Base-by-base conservation (phyloP, 495 filamentous ascomycete species). In the Neurospora sp. region DNA sequence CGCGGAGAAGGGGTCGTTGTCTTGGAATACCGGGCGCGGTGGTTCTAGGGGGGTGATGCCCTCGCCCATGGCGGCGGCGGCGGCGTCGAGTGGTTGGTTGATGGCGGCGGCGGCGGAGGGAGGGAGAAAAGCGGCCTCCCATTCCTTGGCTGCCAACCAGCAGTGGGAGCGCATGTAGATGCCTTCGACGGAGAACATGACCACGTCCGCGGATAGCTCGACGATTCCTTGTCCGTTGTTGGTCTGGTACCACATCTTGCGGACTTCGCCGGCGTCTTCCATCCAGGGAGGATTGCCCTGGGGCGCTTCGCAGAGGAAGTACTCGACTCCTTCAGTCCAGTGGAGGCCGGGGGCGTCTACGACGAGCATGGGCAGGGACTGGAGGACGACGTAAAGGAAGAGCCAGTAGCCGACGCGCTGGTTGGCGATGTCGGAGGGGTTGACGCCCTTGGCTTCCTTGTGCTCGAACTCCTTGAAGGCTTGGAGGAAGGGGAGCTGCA, bases 231-330 rank as follows among this genome's bases (percentile, higher is more conserved):
- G 85, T 54, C 90, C 90, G 14, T 66, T 37, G 46, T 89, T 88
- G 39, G 94, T 90, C 74, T 92, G 90, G 79, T 93, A 94, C 94
- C 94, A 94, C 75, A 89, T 90, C 78, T 89, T 89, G 75, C 88
- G 88, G 39, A 86, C 81, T 27, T 86, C 86, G 72, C 88, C 89
- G 73, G 85, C 86, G 69, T 94, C 91, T 71, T 92, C 89, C 69
- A 91, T 90, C 96, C 96, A 99, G 3, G 96, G 95, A 3, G 90
- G 86, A 74, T 90, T 90, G 27, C 92, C 92, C 76, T 92, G 90
- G 0, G 94, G 91, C 11, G 93, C 91, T 79, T 97, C 89, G 82
- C 94, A 98, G n/a, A 98, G 88, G 85, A 98, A 98, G 83, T 98
- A 97, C 80, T 98, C 96, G 12, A 97, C 94, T 5, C 90, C 91